Evolutionary conservation across 2,329 filamentous ascomycete genomes (phyloP).

Genomic region (Pleomassaria siparia): DNA sequence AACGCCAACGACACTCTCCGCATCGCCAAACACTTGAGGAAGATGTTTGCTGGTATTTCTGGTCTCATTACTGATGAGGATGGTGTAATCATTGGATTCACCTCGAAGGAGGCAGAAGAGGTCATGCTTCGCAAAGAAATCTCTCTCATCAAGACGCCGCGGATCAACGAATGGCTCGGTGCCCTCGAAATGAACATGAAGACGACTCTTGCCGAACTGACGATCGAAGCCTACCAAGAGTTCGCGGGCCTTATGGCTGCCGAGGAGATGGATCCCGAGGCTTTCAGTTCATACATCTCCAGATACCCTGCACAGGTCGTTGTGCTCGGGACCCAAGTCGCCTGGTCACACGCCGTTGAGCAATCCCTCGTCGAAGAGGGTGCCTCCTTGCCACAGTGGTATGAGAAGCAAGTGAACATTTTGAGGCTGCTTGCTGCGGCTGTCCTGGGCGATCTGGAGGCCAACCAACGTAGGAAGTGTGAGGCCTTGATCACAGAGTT

Average conservation of each 20-base stretch:
- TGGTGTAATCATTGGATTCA: constrained; percentile 84
- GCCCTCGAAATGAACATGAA: constrained; percentile 94
- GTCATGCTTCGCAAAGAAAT: constrained; percentile 88
- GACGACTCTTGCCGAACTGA: constrained; percentile 82
- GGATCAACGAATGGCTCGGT: constrained; percentile 98
- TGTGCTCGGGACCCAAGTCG: constrained; percentile 88
- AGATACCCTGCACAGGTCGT: constrained; percentile 92
- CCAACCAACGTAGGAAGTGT: constrained; percentile 91
- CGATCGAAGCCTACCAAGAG: constrained; percentile 80
- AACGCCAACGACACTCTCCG: constrained; percentile 97
- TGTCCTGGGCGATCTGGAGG: constrained; percentile 84
- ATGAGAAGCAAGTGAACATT: constrained; percentile 80
- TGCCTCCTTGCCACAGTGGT: constrained; percentile 67
- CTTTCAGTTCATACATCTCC: constrained; percentile 78
- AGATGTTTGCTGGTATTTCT: constrained; percentile 98
- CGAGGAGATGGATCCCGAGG: constrained; percentile 66
- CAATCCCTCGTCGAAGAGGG: constrained; percentile 73
- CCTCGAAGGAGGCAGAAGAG: constrained; percentile 90
- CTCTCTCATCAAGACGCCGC: constrained; percentile 87
- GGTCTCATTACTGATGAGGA: constrained; percentile 92
- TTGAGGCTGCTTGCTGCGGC: constrained; percentile 84
- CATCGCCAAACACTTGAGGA: constrained; percentile 98
- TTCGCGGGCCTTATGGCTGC: constrained; percentile 78
- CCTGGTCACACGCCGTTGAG: constrained; percentile 89
- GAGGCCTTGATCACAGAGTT: constrained; percentile 99